Evolutionary conservation across 805 yeast species (phyloP), one percentile per base, ranked within the genome.

Genomic region (Candida schatavii): DNA sequence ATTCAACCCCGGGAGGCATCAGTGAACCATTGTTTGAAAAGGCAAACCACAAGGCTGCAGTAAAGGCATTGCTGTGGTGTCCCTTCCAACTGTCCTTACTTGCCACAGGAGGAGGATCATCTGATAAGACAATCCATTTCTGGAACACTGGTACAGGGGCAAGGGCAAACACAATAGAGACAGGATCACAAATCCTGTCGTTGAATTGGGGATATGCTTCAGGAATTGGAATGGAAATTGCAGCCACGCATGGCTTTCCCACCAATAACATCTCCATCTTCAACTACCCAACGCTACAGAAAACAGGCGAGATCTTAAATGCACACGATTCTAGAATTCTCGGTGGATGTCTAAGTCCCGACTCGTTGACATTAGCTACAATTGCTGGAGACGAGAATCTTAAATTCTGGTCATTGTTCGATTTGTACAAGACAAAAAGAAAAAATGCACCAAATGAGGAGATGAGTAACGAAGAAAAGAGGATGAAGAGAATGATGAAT

Each of bases 61-160:
- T 91, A 4, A 93, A 93, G 64, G 97, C 98, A 1, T 62, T 93
- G 37, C 81, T 91, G 6, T 91, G 97, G 97, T 85, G 95, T 57
- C 98, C 98, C 2, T 84, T 84, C 59, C 91, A 88, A 52, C 68
- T 68, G 23, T 83, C 85, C 46, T 64, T 90, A 41, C 71, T 91
- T 40, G 97, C 97, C n/a, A 85, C 97, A 3, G 99, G 98, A 5
- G 99, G 99, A 40, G 99, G 99, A 13, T 84, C 95, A 10, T 77
- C 86, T 25, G 97, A 93, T 64, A 84, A 81, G 57, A 78, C 83
- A 36, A 86, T 91, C 45, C 91, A 91, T 64, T 88, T 93, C 64
- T 93, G 98, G 98, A 93, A 93, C 63, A 80, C 97, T 3, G 78
- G 87, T 15, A 87, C 95, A 0, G 99, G 98, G 1, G 80, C 90